phyloP scores from a whole-genome alignment of 116 monocot genomes.

The Dioscorea cayenensis region DNA sequence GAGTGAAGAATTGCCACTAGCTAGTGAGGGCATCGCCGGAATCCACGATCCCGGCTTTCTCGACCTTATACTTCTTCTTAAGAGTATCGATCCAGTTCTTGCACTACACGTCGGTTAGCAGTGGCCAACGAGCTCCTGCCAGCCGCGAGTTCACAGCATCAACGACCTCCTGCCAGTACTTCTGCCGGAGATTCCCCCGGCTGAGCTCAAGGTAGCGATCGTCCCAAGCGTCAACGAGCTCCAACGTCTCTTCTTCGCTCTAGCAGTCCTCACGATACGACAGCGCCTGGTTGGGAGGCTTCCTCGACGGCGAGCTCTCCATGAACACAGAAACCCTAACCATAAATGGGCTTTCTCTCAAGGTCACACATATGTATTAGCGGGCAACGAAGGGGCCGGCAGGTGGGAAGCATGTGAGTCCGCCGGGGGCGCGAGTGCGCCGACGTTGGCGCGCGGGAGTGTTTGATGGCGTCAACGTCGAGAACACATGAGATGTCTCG shows the following conservation, averaged over 20 bases:
- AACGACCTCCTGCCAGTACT: conserved; percentile 76
- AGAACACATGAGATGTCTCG: too few species aligned
- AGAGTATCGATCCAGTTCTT: conserved; percentile 76
- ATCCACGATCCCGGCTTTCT: conserved; percentile 33
- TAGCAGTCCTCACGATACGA: conserved; percentile 70
- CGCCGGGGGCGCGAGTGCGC: too few species aligned
- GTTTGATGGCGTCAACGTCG: too few species aligned
- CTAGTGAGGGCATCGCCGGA: conserved; percentile 17
- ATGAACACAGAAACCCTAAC: conserved; percentile 6
- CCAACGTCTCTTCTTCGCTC: conserved; percentile 67
- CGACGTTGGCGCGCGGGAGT: too few species aligned
- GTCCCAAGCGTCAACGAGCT: conserved; percentile 62
- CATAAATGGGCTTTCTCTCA: not conserved
- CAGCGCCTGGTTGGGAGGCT: conserved; percentile 47
- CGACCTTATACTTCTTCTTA: conserved; percentile 80
- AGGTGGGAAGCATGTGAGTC: too few species aligned
- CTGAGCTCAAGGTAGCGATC: conserved; percentile 63
- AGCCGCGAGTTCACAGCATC: conserved; percentile 61
- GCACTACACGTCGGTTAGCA: conserved; percentile 62
- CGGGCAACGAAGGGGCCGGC: too few species aligned
- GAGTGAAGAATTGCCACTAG: conserved; percentile 53
- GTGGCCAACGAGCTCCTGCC: conserved; percentile 34
- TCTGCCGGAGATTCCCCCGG: conserved; percentile 62
- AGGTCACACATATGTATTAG: too few species aligned
- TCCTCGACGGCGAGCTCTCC: conserved; percentile 14